phyloP scores from a whole-genome alignment of 768 basidiomycete genomes.

The Leccinum pellstonianum region DNA sequence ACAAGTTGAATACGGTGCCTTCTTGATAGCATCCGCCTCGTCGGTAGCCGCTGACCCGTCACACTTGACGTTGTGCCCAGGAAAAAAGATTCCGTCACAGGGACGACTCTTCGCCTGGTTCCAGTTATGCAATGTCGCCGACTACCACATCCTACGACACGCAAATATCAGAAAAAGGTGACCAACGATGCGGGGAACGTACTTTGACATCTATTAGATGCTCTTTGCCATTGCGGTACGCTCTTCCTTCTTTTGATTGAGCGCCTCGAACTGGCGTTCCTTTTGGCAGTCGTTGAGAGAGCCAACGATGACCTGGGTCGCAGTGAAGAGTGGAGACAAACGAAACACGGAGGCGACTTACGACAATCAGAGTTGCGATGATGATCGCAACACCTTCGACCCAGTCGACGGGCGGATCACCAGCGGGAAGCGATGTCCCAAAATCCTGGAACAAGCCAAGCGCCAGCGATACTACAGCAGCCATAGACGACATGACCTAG shows the following conservation, averaged over 20 bases:
- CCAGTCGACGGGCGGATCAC: slow-evolving; percentile 88
- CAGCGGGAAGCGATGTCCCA: slow-evolving; percentile 58
- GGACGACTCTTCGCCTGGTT: slow-evolving; percentile 94
- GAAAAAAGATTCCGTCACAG: slow-evolving; percentile 92
- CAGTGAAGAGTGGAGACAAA: neutral
- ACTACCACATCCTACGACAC: slow-evolving; percentile 78
- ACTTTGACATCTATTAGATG: slow-evolving; percentile 81
- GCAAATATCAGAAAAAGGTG: slow-evolving; percentile 12
- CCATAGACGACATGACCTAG: slow-evolving; percentile 85
- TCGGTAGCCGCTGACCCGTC: slow-evolving; percentile 97
- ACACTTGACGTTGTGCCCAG: slow-evolving; percentile 91
- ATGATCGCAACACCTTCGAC: slow-evolving; percentile 90
- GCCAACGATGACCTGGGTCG: slow-evolving; percentile 76
- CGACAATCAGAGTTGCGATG: slow-evolving; percentile 72
- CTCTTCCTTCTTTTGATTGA: slow-evolving; percentile 96
- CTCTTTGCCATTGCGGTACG: slow-evolving; percentile 70
- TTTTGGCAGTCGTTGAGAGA: slow-evolving; percentile 99
- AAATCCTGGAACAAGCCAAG: slow-evolving; percentile 95
- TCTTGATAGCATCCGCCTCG: slow-evolving; percentile 94
- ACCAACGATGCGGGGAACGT: neutral
- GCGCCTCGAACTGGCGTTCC: slow-evolving; percentile 88
- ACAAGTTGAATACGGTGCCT: slow-evolving; percentile 75
- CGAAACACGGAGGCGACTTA: slow-evolving; percentile 34
- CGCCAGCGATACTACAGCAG: slow-evolving; percentile 89
- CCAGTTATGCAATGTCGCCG: slow-evolving; percentile 87